Percentiles rank a stretch among this genome's conserved stretches.
These are phyloP conservation scores for Pisolithus sp. DNA, from an alignment of 768 basidiomycete species.

Conservation along the genomic window DNA sequence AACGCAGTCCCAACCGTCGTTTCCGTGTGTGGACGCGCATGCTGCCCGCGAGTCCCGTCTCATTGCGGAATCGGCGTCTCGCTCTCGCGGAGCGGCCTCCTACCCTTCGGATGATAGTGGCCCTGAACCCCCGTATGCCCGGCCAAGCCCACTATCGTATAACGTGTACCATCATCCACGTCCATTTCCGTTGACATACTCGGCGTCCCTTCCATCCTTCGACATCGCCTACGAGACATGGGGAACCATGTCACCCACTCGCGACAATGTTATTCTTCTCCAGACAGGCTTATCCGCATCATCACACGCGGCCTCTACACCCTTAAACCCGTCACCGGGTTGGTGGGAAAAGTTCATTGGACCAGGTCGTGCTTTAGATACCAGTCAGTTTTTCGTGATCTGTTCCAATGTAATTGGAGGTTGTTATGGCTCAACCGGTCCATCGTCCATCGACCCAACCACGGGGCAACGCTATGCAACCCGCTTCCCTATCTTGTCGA, in stretches of 20 bases:
- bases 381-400: slow-evolving; percentile 84
- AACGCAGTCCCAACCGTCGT: slow-evolving; percentile 23
- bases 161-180: slow-evolving; percentile 52
- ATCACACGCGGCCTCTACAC: slow-evolving; percentile 86
- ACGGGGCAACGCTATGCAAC: slow-evolving; percentile 78
- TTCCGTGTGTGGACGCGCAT: slow-evolving; percentile 83
- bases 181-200: slow-evolving; percentile 64
- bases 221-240: slow-evolving; percentile 97
- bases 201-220: slow-evolving; percentile 56
- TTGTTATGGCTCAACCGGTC: slow-evolving; percentile 96
- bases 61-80: slow-evolving; percentile 22
- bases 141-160: slow-evolving; percentile 73
- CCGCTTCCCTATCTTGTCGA: slow-evolving; percentile 81
- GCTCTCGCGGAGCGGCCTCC: slow-evolving; percentile 14
- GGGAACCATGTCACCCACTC: slow-evolving; percentile 74
- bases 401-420: slow-evolving; percentile 97
- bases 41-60: slow-evolving; percentile 59
- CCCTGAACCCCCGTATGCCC: slow-evolving; percentile 78
- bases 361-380: slow-evolving; percentile 90
- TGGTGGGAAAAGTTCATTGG: slow-evolving; percentile 99
- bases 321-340: slow-evolving; percentile 70
- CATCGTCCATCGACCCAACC: slow-evolving; percentile 70
- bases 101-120: slow-evolving; percentile 41
- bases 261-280: slow-evolving; percentile 87
- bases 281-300: slow-evolving; percentile 96